Percentiles rank a stretch among this genome's conserved stretches.
Evolutionary conservation across 2,329 filamentous ascomycete genomes (phyloP).

Genomic region (Ceratocystis albifundus): DNA sequence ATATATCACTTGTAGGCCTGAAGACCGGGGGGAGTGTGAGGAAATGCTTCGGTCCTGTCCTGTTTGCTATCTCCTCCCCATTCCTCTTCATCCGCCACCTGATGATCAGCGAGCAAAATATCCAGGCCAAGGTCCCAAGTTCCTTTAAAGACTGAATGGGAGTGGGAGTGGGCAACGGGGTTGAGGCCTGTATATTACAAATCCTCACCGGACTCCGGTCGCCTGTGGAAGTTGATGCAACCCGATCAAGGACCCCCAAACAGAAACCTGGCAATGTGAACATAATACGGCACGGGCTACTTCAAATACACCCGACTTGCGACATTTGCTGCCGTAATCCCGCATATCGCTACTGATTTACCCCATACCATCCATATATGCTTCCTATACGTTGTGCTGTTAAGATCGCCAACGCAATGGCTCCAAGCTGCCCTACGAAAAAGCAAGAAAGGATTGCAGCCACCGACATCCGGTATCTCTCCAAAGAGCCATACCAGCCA

Average conservation of each 20-base stretch:
- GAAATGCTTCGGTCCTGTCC: not conserved
- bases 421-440: not conserved
- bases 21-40: too few species aligned
- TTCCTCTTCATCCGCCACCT: not conserved
- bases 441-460: not conserved
- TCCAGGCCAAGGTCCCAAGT: not conserved
- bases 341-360: not conserved
- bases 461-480: not conserved
- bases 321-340: not conserved
- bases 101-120: not conserved
- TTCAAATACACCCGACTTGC: not conserved
- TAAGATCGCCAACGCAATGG: too few species aligned
- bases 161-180: not conserved
- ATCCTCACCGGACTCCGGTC: not conserved
- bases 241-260: not conserved
- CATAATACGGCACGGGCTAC: not conserved
- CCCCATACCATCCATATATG: not conserved
- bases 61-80: not conserved
- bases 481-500: not conserved
- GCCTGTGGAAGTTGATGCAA: not conserved
- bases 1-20: too few species aligned
- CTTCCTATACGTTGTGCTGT: not conserved
- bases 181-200: not conserved
- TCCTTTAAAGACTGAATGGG: not conserved
- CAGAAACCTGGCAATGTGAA: not conserved